Percentiles rank a stretch among this genome's conserved stretches.
Evolutionary conservation across 176 grass and related monocot species (phyloP).

Genomic region (Pharus latifolius): DNA sequence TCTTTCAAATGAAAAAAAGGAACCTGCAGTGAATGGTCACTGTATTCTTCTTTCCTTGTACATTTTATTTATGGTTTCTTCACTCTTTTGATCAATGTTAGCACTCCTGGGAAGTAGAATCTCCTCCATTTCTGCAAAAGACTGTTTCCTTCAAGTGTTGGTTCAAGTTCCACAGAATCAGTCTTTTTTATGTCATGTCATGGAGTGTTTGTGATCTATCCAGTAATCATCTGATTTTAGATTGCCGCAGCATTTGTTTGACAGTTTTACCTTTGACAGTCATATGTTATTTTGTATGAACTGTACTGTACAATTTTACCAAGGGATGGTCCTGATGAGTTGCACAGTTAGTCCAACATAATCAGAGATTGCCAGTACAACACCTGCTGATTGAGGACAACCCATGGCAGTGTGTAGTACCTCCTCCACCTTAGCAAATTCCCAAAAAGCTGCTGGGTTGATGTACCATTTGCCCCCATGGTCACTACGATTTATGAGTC

Average conservation of each 20-base stretch:
- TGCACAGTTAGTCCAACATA: background rate
- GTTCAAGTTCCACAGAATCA: background rate
- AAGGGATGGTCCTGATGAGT: conserved; percentile 5
- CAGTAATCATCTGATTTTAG: background rate
- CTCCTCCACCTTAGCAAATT: background rate
- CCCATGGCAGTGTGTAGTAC: background rate
- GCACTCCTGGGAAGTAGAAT: background rate
- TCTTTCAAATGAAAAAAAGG: background rate
- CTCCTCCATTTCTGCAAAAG: conserved; percentile 3
- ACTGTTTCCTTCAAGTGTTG: background rate
- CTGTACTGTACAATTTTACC: background rate
- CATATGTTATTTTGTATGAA: background rate
- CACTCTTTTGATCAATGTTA: background rate
- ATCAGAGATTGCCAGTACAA: background rate
- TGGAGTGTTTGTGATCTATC: background rate
- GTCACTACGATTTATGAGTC: too few species aligned
- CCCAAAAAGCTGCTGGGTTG: too few species aligned
- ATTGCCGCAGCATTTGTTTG: background rate
- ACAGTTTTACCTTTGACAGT: background rate
- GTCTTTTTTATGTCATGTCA: background rate
- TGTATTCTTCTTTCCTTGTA: background rate
- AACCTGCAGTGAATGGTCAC: background rate
- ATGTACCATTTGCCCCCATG: too few species aligned
- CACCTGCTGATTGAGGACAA: background rate
- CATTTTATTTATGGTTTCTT: background rate